Evolutionary conservation across 106 monocot species (phyloP), one percentile per base, ranked within the genome.

Genomic region (Dendrobium huoshanense): DNA sequence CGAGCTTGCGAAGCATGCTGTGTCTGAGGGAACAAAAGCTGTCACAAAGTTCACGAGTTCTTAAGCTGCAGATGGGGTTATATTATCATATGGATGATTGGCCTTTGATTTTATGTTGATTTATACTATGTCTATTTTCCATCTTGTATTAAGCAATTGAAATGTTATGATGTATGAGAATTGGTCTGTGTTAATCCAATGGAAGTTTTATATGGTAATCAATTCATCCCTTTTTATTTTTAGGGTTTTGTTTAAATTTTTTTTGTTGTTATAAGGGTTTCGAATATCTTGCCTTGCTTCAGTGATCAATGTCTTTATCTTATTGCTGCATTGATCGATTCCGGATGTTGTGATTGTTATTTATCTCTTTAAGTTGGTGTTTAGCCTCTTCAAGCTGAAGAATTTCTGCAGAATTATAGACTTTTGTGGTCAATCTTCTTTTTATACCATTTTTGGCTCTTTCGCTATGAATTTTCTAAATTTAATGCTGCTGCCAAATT

Each of bases 1-100:
- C 5, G 92, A 92, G 84, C 88, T 92, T 29, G 90, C 92, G 40
- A 92, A 92, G 86, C 92, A 88, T 40, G 88, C 85, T 27, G 87
- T 87, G 27, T 87, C 87, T 9, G 87, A 87, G 79, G 87, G 87
- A 17, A 87, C 87, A 33, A 87, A 87, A 78, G 87, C 84, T 10
- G 87, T 87, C 15, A 87, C 87, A 17, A 87, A 87, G 74, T 87
- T 87, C 56, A 87, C 87, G 61, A 87, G 87, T 55, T 54, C 87
- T 73, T 87, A 59, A 25, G 73, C 6, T 8, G 8, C 25, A 7
- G 9, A 0, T 25, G 7, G 7, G 25, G n/a, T 2, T 24, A 1
- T 0, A 25, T 65, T 22, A 24, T n/a, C 18, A 19, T 19, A 2
- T 58, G 17, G 20, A 0, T 58, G 17, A 6, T n/a, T 4, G 64